phyloP scores from a whole-genome alignment of 2,329 filamentous ascomycete species.

The Talaromyces atroroseus region DNA sequence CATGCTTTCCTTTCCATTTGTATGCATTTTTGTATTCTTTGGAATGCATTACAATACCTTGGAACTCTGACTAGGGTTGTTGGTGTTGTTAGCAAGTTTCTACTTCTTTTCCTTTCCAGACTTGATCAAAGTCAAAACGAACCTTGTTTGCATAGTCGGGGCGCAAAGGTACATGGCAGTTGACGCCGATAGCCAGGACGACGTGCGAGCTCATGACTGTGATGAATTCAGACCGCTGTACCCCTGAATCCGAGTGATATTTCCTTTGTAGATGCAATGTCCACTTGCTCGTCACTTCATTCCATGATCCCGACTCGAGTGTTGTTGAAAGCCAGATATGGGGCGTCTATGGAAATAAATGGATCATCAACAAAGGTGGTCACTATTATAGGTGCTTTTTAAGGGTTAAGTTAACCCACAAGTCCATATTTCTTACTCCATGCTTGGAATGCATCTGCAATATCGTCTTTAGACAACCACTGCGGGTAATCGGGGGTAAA shows the following conservation, averaged over 20 bases:
- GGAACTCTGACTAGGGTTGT: slow-evolving; percentile 26
- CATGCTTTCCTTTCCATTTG: slow-evolving; percentile 37
- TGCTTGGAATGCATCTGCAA: slow-evolving; percentile 18
- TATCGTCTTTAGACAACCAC: slow-evolving; percentile 19
- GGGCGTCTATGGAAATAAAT: neutral
- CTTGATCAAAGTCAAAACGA: slow-evolving; percentile 14
- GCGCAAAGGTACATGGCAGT: slow-evolving; percentile 22
- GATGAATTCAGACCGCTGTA: slow-evolving; percentile 8
- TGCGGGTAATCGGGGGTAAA: slow-evolving; percentile 19
- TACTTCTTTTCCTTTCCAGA: neutral
- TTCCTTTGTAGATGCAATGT: slow-evolving; percentile 28
- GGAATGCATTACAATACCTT: slow-evolving; percentile 34
- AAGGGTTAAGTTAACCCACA: slow-evolving; percentile 14
- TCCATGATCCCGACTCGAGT: slow-evolving; percentile 35
- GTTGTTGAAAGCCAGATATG: slow-evolving; percentile 36
- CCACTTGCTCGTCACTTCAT: slow-evolving; percentile 33
- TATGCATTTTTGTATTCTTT: slow-evolving; percentile 29
- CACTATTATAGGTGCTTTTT: neutral
- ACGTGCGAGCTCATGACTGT: slow-evolving; percentile 22
- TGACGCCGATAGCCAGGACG: slow-evolving; percentile 29
- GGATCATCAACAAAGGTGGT: neutral
- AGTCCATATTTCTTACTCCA: slow-evolving; percentile 22
- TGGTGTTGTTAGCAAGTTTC: neutral
- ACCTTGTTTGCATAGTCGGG: slow-evolving; percentile 6
- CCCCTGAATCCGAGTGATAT: slow-evolving; percentile 1